Conservation (phyloP, 1,284 basidiomycete genomes). For the Uromyces viciae-fabae region DNA sequence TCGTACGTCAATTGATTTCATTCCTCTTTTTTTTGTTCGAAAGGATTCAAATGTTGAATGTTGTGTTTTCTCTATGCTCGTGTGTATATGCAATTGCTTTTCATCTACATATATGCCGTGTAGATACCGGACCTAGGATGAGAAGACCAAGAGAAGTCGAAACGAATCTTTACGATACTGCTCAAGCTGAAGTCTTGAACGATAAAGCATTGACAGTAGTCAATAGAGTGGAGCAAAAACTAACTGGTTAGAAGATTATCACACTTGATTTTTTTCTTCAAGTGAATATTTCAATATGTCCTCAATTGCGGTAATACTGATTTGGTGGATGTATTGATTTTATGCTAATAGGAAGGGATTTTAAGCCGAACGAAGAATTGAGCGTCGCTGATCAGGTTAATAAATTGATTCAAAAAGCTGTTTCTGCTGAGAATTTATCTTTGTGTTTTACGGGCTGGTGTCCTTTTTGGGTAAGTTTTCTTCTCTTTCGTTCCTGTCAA, state of each 20-base stretch:
- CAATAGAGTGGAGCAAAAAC: constrained; percentile 85
- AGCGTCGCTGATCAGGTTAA: constrained; percentile 70
- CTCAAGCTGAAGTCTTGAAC: constrained; percentile 73
- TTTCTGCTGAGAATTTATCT: constrained; percentile 84
- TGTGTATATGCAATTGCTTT: neutral
- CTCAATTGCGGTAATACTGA: neutral
- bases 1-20: constrained; percentile 48
- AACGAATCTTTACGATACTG: constrained; percentile 50
- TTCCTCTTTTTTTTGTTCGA: neutral
- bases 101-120: no score
- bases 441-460: constrained; percentile 95
- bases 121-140: constrained; percentile 42
- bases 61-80: neutral
- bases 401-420: constrained; percentile 83
- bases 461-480: constrained; percentile 47
- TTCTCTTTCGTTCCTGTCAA: neutral
- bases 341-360: constrained; percentile 70
- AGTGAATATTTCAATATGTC: neutral
- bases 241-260: constrained; percentile 65
- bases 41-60: neutral
- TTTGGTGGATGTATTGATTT: neutral
- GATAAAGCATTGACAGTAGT: constrained; percentile 83
- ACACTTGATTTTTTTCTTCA: neutral
- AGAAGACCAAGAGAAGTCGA: constrained; percentile 50
- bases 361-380: constrained; percentile 73